phyloP scores from a whole-genome alignment of 1,284 basidiomycete genomes.

The Trametes pubescens region DNA sequence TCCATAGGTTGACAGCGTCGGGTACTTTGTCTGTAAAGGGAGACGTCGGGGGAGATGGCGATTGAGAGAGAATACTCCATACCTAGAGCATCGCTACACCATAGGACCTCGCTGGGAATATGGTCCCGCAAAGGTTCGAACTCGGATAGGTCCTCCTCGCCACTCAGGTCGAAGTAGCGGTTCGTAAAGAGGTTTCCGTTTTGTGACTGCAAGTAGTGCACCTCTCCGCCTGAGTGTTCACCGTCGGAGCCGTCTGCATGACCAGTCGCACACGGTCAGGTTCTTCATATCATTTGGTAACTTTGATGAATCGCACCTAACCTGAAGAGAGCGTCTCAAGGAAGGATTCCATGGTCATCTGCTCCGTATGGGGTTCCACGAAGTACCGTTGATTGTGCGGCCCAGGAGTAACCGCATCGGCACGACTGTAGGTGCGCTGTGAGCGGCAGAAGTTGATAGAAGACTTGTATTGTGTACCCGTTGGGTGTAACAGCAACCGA shows the following conservation, averaged over 20 bases:
- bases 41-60: not conserved
- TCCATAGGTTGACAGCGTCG: conserved; percentile 93
- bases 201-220: conserved; percentile 87
- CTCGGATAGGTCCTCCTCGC: conserved; percentile 56
- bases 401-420: conserved; percentile 77
- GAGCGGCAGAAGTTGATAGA: not conserved
- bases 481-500: conserved; percentile 86
- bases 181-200: conserved; percentile 84
- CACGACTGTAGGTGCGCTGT: conserved; percentile 56
- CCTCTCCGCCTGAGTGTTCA: conserved; percentile 45
- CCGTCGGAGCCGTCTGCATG: not conserved
- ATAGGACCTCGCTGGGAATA: conserved; percentile 72
- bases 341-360: conserved; percentile 71
- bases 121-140: conserved; percentile 67
- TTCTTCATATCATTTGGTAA: not conserved
- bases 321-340: conserved; percentile 54
- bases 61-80: not conserved
- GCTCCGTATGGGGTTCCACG: conserved; percentile 75
- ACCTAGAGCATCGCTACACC: conserved; percentile 85
- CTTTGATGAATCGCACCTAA: conserved; percentile 40
- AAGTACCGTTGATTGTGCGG: conserved; percentile 73
- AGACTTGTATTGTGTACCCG: conserved; percentile 59
- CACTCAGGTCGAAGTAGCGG: conserved; percentile 48
- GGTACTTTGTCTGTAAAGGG: conserved; percentile 61
- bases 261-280: not conserved